Percentiles rank a stretch among this genome's conserved stretches.
Conservation (phyloP, 208 protist species). For the Trypanosoma platydactyli region DNA sequence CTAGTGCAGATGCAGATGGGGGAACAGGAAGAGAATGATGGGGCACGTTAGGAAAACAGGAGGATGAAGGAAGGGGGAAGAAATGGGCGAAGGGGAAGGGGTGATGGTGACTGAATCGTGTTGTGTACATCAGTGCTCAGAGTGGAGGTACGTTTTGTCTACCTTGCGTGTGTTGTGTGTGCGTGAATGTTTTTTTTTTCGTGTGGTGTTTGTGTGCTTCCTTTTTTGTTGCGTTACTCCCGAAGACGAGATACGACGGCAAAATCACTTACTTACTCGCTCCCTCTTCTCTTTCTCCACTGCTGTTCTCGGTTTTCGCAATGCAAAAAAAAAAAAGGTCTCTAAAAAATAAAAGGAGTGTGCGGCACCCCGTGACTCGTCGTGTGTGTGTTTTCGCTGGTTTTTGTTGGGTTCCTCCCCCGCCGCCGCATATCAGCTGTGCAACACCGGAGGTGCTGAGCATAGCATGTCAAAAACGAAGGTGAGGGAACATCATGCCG, state of each 20-base stretch:
- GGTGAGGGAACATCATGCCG: slow-evolving; percentile 40
- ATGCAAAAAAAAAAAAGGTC: no score
- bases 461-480: slow-evolving; percentile 16
- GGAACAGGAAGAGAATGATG: no score
- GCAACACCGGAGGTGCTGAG: neutral
- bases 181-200: slow-evolving; percentile 11
- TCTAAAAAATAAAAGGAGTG: neutral
- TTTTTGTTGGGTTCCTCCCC: no score
- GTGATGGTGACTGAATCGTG: no score
- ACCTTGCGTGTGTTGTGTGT: neutral
- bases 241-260: no score
- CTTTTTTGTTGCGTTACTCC: slow-evolving; percentile 14
- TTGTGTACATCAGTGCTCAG: no score
- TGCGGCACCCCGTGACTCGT: neutral
- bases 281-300: neutral
- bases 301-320: no score
- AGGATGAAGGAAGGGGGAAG: neutral
- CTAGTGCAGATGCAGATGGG: no score
- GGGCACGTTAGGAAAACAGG: neutral
- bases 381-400: neutral
- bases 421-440: no score
- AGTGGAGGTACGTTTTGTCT: neutral
- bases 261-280: neutral
- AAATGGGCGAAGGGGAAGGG: neutral
- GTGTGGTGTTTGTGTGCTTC: slow-evolving; percentile 20